These are phyloP conservation scores for Mycena sp. DNA, from an alignment of 1,284 basidiomycete species.

Conservation along the genomic window DNA sequence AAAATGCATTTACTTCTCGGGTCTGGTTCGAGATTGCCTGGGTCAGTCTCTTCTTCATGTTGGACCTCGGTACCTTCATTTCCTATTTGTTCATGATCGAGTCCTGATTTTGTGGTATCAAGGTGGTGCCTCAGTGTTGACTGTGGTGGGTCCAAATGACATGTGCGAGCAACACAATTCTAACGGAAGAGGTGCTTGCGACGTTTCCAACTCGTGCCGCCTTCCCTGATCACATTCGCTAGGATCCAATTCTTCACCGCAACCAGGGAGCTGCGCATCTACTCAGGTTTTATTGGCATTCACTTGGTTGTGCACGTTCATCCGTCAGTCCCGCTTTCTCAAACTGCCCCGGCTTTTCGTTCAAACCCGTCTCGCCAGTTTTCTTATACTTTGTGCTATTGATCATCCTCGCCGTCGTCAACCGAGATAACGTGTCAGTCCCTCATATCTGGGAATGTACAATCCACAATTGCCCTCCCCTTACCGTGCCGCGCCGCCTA, in stretches of 20 bases:
- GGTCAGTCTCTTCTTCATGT: constrained; percentile 63
- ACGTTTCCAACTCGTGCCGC: too few relatives aligned
- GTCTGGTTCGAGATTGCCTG: constrained; percentile 80
- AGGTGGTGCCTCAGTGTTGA: constrained; percentile 60
- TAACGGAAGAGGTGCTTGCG: too few relatives aligned
- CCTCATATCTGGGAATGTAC: constrained; percentile 27
- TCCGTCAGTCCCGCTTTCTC: constrained; percentile 54
- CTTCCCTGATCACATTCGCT: too few relatives aligned
- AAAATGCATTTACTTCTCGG: constrained; percentile 59
- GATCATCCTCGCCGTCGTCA: constrained; percentile 31
- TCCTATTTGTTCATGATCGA: neutral
- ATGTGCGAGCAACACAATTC: constrained; percentile 43
- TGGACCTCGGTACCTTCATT: constrained; percentile 66
- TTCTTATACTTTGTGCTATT: constrained; percentile 54
- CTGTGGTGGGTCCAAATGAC: constrained; percentile 47
- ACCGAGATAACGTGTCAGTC: constrained; percentile 26
- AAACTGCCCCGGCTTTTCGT: neutral
- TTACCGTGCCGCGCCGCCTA: neutral
- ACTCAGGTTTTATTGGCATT: constrained; percentile 66
- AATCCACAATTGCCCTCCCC: constrained; percentile 27
- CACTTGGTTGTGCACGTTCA: constrained; percentile 66
- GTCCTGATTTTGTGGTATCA: constrained; percentile 26
- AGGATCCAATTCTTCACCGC: too few relatives aligned
- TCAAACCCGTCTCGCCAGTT: constrained; percentile 42
- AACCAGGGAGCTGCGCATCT: constrained; percentile 59